Conservation (phyloP, 2,329 filamentous ascomycete genomes). For the Aspergillus arachidicola region DNA sequence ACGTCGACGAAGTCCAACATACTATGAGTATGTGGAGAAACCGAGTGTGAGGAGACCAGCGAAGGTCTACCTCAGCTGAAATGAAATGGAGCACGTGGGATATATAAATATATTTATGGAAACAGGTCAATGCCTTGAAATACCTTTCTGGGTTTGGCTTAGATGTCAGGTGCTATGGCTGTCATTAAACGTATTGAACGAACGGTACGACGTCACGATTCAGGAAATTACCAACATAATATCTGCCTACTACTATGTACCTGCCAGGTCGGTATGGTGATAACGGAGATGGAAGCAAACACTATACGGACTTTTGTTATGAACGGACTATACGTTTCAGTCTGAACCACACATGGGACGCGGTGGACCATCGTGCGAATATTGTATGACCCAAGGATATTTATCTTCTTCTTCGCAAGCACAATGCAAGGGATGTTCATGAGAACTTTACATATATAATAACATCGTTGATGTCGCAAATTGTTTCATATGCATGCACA, state of each 20-base stretch:
- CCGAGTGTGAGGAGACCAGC: constrained; percentile 35
- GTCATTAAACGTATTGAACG: background rate
- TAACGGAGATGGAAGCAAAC: too few relatives aligned
- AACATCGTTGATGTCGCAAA: background rate
- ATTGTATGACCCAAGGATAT: background rate
- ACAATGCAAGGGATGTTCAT: background rate
- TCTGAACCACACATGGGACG: background rate
- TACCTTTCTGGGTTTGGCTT: background rate
- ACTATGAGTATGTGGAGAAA: constrained; percentile 38
- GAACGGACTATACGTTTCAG: background rate
- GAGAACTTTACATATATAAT: background rate
- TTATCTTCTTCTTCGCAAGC: background rate
- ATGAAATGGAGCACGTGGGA: background rate
- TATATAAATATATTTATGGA: background rate
- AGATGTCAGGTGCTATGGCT: background rate
- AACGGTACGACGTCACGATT: background rate
- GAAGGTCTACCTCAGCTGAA: constrained; percentile 37
- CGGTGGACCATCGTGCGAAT: background rate
- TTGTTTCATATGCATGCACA: background rate
- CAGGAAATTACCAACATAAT: background rate
- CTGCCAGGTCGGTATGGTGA: background rate
- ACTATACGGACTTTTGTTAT: background rate
- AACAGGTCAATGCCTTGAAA: background rate
- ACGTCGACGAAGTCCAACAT: constrained; percentile 27
- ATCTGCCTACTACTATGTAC: background rate